Conservation (phyloP, 169 alveolate species). For the Plasmodium sp. region DNA sequence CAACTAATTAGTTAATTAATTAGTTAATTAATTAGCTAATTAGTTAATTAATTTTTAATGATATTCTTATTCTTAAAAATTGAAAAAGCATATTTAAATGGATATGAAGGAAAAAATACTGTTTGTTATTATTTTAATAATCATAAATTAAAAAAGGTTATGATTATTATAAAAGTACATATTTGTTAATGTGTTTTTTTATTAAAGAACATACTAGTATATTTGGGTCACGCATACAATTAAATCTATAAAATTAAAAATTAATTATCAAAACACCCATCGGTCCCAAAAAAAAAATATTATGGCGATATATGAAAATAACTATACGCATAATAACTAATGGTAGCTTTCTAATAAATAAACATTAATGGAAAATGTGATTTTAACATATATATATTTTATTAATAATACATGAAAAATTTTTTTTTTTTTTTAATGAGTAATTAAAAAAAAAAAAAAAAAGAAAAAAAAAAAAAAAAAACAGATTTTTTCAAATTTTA, state of each 20-base stretch:
- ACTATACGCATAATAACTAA: constrained; percentile 6
- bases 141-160: background rate
- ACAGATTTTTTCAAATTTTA: too few relatives aligned
- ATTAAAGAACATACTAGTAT: background rate
- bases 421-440: too few relatives aligned
- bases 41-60: background rate
- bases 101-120: background rate
- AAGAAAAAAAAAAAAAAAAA: too few relatives aligned
- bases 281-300: background rate
- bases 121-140: background rate
- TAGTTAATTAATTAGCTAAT: background rate
- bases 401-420: constrained; percentile 9
- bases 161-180: background rate
- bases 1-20: background rate
- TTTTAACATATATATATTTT: background rate
- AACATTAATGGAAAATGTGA: background rate
- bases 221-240: constrained; percentile 7
- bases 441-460: too few relatives aligned
- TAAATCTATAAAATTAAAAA: background rate
- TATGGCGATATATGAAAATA: background rate
- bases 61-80: background rate
- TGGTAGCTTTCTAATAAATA: background rate
- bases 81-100: background rate
- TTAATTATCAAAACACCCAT: background rate
- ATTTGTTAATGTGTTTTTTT: background rate